Conservation (phyloP, 1,284 basidiomycete species). For the Tranzscheliella williamsii region DNA sequence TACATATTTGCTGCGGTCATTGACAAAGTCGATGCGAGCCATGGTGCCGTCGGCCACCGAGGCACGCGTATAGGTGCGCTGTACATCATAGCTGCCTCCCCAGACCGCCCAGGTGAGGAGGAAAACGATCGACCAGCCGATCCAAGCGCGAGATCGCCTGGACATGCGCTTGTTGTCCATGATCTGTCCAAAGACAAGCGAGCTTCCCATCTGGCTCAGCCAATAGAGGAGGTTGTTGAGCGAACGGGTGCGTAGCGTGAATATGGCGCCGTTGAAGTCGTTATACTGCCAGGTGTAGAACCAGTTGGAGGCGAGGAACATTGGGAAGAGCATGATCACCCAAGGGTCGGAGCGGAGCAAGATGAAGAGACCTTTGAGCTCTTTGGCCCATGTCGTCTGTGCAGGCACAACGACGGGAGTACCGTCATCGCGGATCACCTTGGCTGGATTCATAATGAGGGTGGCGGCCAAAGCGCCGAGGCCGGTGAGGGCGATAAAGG, state of each 20-base stretch:
- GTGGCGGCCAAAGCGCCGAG: slow-evolving; percentile 33
- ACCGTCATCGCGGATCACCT: slow-evolving; percentile 44
- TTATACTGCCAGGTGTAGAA: slow-evolving; percentile 57
- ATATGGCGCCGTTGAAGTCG: slow-evolving; percentile 40
- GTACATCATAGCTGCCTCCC: slow-evolving; percentile 50
- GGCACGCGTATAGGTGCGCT: slow-evolving; percentile 43
- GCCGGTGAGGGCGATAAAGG: slow-evolving; percentile 45
- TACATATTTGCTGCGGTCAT: slow-evolving; percentile 22
- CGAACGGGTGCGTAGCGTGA: slow-evolving; percentile 58
- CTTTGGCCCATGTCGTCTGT: slow-evolving; percentile 42
- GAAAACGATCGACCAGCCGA: slow-evolving; percentile 48
- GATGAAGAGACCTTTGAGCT: slow-evolving; percentile 40
- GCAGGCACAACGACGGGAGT: slow-evolving; percentile 38
- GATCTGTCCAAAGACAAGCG: slow-evolving; percentile 41
- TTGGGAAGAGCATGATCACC: slow-evolving; percentile 48
- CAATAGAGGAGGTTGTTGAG: slow-evolving; percentile 63
- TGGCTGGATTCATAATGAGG: slow-evolving; percentile 41
- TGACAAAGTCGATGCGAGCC: slow-evolving; percentile 28
- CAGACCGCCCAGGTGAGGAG: slow-evolving; percentile 49
- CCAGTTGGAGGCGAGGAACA: slow-evolving; percentile 51
- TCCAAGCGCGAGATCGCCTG: slow-evolving; percentile 40
- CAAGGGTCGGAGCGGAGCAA: slow-evolving; percentile 44
- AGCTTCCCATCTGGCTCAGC: slow-evolving; percentile 59
- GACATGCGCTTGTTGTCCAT: slow-evolving; percentile 41
- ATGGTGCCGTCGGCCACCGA: slow-evolving; percentile 5